Conservation (phyloP, 176 grass and related monocot species). For the Aegilops sharonensis region DNA sequence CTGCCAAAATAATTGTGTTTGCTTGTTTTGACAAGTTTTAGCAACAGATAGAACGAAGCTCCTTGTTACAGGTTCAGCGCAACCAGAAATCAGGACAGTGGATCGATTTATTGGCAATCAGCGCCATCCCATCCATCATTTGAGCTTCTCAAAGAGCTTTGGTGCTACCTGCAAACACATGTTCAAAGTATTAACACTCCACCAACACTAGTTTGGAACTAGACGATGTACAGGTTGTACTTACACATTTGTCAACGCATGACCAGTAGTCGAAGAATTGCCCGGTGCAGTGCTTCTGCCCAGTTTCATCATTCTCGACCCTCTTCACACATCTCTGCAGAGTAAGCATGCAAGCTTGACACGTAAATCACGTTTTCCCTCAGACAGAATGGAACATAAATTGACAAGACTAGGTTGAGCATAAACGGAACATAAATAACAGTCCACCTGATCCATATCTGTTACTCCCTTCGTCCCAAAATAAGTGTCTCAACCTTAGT, state of each 20-base stretch:
- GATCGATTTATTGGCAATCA: slow-evolving; percentile 18
- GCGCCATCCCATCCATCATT: background rate
- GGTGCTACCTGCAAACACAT: slow-evolving; percentile 37
- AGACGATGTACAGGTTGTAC: background rate
- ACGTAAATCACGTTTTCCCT: background rate
- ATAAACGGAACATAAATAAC: background rate
- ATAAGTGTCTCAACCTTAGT: too few species aligned
- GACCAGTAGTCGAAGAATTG: slow-evolving; percentile 59
- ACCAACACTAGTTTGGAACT: background rate
- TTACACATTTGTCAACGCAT: slow-evolving; percentile 63
- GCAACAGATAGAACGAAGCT: background rate
- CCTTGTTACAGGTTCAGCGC: slow-evolving; percentile 8
- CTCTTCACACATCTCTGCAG: slow-evolving; percentile 56
- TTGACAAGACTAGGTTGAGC: background rate
- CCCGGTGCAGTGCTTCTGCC: slow-evolving; percentile 66
- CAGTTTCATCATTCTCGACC: slow-evolving; percentile 47
- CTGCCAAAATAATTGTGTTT: background rate
- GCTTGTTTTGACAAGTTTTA: background rate
- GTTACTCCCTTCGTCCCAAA: background rate
- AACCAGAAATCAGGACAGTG: background rate
- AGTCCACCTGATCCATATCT: background rate
- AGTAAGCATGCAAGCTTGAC: background rate
- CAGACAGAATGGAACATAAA: too few species aligned
- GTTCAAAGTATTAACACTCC: background rate
- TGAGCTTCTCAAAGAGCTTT: slow-evolving; percentile 49